These are phyloP conservation scores for Verticillium nonalfalfae DNA, from an alignment of 2,329 filamentous ascomycete genomes.

Conservation along the genomic window DNA sequence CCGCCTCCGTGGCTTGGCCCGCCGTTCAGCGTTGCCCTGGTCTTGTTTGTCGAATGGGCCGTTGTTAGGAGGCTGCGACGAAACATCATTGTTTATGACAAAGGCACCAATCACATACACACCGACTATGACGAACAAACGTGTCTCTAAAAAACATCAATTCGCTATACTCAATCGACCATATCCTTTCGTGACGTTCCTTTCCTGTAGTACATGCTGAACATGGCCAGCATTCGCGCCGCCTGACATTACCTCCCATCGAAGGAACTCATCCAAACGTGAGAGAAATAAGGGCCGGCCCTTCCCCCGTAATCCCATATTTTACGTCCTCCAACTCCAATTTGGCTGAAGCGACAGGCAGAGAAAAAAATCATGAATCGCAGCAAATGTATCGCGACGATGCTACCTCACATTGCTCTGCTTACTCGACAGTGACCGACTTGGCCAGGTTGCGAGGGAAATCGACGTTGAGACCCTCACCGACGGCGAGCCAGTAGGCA, in stretches of 20 bases:
- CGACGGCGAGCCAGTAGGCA: slow-evolving; percentile 97
- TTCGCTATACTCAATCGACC: slow-evolving; percentile 2
- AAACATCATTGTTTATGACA: no score
- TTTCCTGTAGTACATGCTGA: slow-evolving; percentile 3
- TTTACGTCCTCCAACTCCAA: background rate
- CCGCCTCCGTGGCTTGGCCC: no score
- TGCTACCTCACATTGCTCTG: background rate
- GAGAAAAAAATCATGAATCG: background rate
- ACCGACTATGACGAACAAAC: background rate
- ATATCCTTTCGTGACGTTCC: background rate
- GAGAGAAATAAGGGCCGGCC: background rate
- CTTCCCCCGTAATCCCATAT: background rate
- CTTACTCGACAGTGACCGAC: slow-evolving; percentile 96
- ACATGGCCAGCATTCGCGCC: background rate
- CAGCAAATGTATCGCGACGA: background rate
- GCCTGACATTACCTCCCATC: background rate
- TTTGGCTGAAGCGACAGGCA: background rate
- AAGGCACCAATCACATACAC: background rate
- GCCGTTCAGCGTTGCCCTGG: no score
- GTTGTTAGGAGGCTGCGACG: no score
- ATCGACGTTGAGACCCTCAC: slow-evolving; percentile 93
- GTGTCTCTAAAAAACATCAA: background rate
- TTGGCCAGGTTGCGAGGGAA: slow-evolving; percentile 99
- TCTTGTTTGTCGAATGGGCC: no score
- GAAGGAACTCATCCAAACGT: background rate